Evolutionary conservation across 768 basidiomycete genomes (phyloP).

Genomic region (Dacryopinax primogenitus): DNA sequence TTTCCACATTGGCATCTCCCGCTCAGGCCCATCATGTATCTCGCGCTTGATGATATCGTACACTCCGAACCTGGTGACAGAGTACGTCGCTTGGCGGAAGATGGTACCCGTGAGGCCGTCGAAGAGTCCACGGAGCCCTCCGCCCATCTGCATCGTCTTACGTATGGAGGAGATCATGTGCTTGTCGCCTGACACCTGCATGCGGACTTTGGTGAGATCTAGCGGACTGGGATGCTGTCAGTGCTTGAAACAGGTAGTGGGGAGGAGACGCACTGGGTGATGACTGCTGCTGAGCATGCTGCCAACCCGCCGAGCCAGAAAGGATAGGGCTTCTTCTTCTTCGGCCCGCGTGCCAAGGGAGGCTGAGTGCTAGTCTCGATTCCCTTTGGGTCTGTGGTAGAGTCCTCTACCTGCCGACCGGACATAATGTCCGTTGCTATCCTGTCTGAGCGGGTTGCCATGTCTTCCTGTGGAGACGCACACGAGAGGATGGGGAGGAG

Average conservation of each 20-base stretch:
- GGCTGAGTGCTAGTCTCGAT: background rate
- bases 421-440: background rate
- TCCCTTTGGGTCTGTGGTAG: background rate
- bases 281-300: constrained; percentile 76
- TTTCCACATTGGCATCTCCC: constrained; percentile 66
- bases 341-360: background rate
- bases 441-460: background rate
- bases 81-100: constrained; percentile 88
- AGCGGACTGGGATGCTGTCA: constrained; percentile 42
- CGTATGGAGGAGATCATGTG: constrained; percentile 71
- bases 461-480: background rate
- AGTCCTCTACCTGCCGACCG: background rate
- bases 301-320: constrained; percentile 80
- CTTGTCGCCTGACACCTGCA: constrained; percentile 87
- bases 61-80: constrained; percentile 83
- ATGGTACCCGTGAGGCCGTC: constrained; percentile 83
- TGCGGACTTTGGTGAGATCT: constrained; percentile 80
- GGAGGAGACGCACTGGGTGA: constrained; percentile 52
- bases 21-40: constrained; percentile 38
- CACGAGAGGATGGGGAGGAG: background rate
- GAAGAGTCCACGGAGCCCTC: constrained; percentile 55
- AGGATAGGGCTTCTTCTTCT: constrained; percentile 61
- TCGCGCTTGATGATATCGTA: constrained; percentile 84
- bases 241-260: background rate
- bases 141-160: constrained; percentile 72